Percentiles rank a stretch among this genome's conserved stretches.
Conservation (phyloP, 2,329 filamentous ascomycete genomes). For the Colletotrichum ledebouriae region DNA sequence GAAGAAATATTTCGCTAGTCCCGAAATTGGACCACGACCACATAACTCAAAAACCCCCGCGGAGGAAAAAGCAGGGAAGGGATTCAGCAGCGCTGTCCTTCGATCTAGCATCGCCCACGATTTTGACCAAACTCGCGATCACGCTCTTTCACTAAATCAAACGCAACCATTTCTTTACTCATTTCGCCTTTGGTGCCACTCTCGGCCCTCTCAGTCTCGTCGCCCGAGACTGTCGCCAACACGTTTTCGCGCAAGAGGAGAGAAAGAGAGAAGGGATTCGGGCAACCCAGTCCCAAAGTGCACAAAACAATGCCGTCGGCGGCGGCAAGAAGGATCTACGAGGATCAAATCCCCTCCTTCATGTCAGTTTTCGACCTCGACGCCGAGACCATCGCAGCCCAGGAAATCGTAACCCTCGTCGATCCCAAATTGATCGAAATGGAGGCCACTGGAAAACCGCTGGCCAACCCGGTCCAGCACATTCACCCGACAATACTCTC, state of each 20-base stretch:
- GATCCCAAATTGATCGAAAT: slow-evolving; percentile 66
- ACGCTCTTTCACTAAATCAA: slow-evolving; percentile 36
- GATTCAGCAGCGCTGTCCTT: slow-evolving; percentile 69
- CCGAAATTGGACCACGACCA: slow-evolving; percentile 27
- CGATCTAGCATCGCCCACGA: slow-evolving; percentile 42
- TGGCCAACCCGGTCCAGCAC: slow-evolving; percentile 54
- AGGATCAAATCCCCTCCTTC: slow-evolving; percentile 80
- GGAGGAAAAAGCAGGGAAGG: slow-evolving; percentile 47
- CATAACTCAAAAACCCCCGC: slow-evolving; percentile 11
- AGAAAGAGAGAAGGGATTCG: slow-evolving; percentile 41
- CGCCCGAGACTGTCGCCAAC: slow-evolving; percentile 37
- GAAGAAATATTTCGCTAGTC: slow-evolving; percentile 28
- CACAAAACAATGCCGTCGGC: slow-evolving; percentile 70
- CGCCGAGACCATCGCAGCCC: slow-evolving; percentile 66
- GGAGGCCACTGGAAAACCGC: slow-evolving; percentile 54
- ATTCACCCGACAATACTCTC: slow-evolving; percentile 57
- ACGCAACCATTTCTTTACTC: slow-evolving; percentile 41
- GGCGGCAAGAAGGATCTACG: slow-evolving; percentile 71
- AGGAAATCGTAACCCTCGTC: slow-evolving; percentile 66
- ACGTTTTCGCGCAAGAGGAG: slow-evolving; percentile 43
- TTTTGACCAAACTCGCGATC: slow-evolving; percentile 45
- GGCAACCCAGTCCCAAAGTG: slow-evolving; percentile 39
- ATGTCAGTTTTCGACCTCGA: slow-evolving; percentile 82
- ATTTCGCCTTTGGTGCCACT: slow-evolving; percentile 33
- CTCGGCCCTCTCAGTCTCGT: slow-evolving; percentile 38